phyloP scores from a whole-genome alignment of 805 yeast genomes.

The Grigorovia humatica region DNA sequence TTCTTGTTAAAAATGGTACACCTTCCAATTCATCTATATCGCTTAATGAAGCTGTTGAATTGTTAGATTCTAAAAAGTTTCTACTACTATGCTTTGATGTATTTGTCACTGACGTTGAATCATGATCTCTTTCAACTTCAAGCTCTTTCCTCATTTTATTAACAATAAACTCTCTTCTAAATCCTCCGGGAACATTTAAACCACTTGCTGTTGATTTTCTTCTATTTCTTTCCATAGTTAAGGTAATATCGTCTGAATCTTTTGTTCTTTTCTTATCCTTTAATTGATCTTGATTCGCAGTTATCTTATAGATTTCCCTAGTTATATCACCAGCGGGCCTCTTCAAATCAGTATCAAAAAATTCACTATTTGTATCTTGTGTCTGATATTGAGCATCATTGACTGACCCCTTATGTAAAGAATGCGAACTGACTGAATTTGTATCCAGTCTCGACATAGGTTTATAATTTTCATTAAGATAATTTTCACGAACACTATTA shows the following conservation, averaged over 20 bases:
- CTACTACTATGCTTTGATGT: not conserved
- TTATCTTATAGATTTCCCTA: slow-evolving; percentile 28
- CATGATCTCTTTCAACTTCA: not conserved
- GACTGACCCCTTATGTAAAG: not conserved
- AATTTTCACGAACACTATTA: slow-evolving; percentile 25
- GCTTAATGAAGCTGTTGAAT: not conserved
- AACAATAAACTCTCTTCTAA: slow-evolving; percentile 58
- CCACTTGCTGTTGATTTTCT: slow-evolving; percentile 58
- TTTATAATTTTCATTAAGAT: slow-evolving; percentile 11
- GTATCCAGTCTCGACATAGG: not conserved
- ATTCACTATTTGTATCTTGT: slow-evolving; percentile 6
- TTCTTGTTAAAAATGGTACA: slow-evolving; percentile 49
- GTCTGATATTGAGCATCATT: not conserved
- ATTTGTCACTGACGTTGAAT: not conserved
- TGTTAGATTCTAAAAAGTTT: not conserved
- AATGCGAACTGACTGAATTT: not conserved
- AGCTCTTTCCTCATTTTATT: slow-evolving; percentile 24
- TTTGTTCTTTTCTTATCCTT: slow-evolving; percentile 7
- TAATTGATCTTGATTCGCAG: not conserved
- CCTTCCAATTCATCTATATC: slow-evolving; percentile 21
- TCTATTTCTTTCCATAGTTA: slow-evolving; percentile 27
- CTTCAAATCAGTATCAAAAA: slow-evolving; percentile 2
- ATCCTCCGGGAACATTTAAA: slow-evolving; percentile 73
- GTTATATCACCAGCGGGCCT: slow-evolving; percentile 31
- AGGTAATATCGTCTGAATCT: slow-evolving; percentile 21